A percentile compares a stretch with the other conserved stretches of the same genome.
phyloP scores from a whole-genome alignment of 2,329 filamentous ascomycete species.

The Cytospora piceae region DNA sequence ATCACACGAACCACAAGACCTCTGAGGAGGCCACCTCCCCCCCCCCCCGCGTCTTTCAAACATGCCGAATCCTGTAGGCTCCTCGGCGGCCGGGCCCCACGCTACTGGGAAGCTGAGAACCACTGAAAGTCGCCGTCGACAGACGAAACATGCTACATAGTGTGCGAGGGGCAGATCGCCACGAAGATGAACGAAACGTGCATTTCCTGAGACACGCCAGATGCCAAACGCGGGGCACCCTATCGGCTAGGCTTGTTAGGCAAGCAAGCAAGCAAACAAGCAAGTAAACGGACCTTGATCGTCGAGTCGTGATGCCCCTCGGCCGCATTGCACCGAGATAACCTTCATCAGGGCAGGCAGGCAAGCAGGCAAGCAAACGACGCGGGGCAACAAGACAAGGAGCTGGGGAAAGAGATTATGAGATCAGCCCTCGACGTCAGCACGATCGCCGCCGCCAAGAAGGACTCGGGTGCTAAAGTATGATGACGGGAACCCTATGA shows the following conservation, averaged over 20 bases:
- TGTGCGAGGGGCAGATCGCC: slow-evolving; percentile 1
- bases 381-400: slow-evolving; percentile 15
- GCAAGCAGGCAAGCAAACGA: neutral
- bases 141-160: slow-evolving; percentile 3
- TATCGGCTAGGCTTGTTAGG: neutral
- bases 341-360: neutral
- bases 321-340: neutral
- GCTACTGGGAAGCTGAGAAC: neutral
- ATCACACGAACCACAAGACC: neutral
- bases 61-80: slow-evolving; percentile 16
- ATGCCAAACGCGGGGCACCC: slow-evolving; percentile 5
- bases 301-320: slow-evolving; percentile 7
- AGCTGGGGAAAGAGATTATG: slow-evolving; percentile 13
- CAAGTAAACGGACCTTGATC: slow-evolving; percentile 2
- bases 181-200: slow-evolving; percentile 3
- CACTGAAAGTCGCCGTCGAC: neutral
- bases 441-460: neutral
- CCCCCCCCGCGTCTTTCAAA: neutral
- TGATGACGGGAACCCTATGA: slow-evolving; percentile 11
- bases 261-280: neutral
- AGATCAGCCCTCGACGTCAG: slow-evolving; percentile 19
- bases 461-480: neutral
- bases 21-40: too few species aligned
- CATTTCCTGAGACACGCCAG: slow-evolving; percentile 16
- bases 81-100: slow-evolving; percentile 8